These are phyloP conservation scores for Amanita fuliginea DNA, from an alignment of 768 basidiomycete species.

Conservation along the genomic window DNA sequence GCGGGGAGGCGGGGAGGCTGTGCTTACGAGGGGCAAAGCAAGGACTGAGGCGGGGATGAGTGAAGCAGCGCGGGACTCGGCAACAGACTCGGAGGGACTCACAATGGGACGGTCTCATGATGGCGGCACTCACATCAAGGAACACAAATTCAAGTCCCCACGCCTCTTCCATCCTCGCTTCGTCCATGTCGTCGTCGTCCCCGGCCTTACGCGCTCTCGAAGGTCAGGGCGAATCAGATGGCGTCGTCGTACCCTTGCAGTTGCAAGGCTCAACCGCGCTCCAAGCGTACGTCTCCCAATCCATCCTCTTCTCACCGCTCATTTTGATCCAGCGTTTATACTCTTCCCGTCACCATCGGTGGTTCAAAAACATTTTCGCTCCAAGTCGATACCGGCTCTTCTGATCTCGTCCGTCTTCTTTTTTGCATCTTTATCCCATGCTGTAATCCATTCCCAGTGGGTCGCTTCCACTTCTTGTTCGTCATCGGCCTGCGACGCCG, in stretches of 20 bases:
- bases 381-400: constrained; percentile 76
- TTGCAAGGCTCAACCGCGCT: constrained; percentile 13
- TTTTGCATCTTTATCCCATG: neutral
- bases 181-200: too few species aligned
- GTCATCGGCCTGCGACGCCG: constrained; percentile 34
- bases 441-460: constrained; percentile 41
- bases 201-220: too few species aligned
- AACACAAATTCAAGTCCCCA: too few species aligned
- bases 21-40: constrained; percentile 18
- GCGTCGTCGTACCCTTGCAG: neutral
- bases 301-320: neutral
- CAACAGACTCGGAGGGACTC: too few species aligned
- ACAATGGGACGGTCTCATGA: too few species aligned
- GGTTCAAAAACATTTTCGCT: constrained; percentile 41
- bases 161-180: too few species aligned
- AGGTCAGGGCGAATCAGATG: too few species aligned
- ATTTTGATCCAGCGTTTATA: constrained; percentile 41
- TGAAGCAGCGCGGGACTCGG: too few species aligned
- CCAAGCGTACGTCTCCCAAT: constrained; percentile 33
- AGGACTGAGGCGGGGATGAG: constrained; percentile 14
- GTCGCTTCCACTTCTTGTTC: constrained; percentile 58
- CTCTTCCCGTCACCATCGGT: constrained; percentile 49
- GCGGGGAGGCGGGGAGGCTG: too few species aligned
- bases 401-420: constrained; percentile 49
- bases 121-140: too few species aligned